A percentile compares a stretch with the other conserved stretches of the same genome.
Evolutionary conservation across 371 early-diverging fungal genomes (phyloP).

Genomic region (Basidiobolus meristosporus): DNA sequence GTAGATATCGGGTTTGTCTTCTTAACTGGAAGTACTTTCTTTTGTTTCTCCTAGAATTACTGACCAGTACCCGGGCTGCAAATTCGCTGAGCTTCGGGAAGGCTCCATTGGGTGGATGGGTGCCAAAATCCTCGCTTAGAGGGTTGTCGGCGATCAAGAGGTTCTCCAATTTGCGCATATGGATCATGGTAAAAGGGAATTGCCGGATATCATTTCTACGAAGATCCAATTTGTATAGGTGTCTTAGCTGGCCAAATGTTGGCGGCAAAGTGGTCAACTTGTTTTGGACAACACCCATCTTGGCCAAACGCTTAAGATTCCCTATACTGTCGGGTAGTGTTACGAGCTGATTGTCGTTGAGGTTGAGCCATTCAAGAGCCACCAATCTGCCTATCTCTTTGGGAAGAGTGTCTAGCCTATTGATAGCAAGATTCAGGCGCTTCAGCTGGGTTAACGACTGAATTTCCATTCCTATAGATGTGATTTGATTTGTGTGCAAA

Average conservation of each 20-base stretch:
- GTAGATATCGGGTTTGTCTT: too few relatives aligned
- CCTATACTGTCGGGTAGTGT: constrained; percentile 26
- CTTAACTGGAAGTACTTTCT: too few relatives aligned
- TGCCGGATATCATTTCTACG: constrained; percentile 21
- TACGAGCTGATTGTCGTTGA: constrained; percentile 39
- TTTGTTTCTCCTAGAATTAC: too few relatives aligned
- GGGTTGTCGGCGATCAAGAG: too few relatives aligned
- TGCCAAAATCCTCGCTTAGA: too few relatives aligned
- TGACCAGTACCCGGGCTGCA: too few relatives aligned
- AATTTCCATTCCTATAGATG: constrained; percentile 12
- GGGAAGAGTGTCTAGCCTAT: constrained; percentile 27
- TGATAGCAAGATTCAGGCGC: constrained; percentile 42
- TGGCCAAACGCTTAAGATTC: constrained; percentile 28
- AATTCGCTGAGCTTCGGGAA: too few relatives aligned
- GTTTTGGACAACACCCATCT: constrained; percentile 52
- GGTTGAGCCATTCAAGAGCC: constrained; percentile 44
- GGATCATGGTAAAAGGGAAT: constrained; percentile 20
- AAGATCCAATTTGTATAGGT: constrained; percentile 25
- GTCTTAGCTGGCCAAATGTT: constrained; percentile 11
- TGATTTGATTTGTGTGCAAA: constrained; percentile 33
- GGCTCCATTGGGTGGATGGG: too few relatives aligned
- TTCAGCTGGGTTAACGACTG: constrained; percentile 14
- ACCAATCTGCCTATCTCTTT: constrained; percentile 21
- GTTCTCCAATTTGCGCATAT: constrained; percentile 2
- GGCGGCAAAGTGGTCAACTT: constrained; percentile 23